These are phyloP conservation scores for Diaporthe australafricana DNA, from an alignment of 2,329 filamentous ascomycete genomes.

Conservation along the genomic window DNA sequence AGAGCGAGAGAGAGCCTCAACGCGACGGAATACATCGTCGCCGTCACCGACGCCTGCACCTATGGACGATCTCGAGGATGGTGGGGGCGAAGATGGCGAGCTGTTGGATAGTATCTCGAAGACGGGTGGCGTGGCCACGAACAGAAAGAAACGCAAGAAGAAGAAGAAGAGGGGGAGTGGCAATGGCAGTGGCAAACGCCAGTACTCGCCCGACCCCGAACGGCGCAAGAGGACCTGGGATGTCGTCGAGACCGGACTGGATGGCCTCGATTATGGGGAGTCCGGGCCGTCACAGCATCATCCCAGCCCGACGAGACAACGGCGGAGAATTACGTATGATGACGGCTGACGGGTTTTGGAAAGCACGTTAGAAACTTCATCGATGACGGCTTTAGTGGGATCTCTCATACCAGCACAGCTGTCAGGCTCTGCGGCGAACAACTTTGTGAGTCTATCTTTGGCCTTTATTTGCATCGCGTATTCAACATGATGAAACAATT, in stretches of 20 bases:
- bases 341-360: conserved; percentile 45
- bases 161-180: conserved; percentile 50
- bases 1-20: conserved; percentile 52
- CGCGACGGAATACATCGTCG: conserved; percentile 23
- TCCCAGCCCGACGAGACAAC: conserved; percentile 48
- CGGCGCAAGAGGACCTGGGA: conserved; percentile 76
- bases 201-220: conserved; percentile 66
- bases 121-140: conserved; percentile 43
- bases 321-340: conserved; percentile 61
- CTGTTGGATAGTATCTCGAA: conserved; percentile 41
- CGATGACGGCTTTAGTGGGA: neutral
- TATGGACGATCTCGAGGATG: conserved; percentile 14
- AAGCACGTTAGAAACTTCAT: neutral
- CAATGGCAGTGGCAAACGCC: conserved; percentile 52
- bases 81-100: conserved; percentile 39
- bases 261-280: conserved; percentile 70
- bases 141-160: conserved; percentile 46
- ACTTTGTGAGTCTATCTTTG: conserved; percentile 29
- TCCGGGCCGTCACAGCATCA: conserved; percentile 43
- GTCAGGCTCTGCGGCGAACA: neutral
- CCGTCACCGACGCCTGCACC: neutral
- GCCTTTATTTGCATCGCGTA: neutral
- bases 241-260: conserved; percentile 70
- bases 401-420: neutral
- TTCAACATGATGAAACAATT: conserved; percentile 80